phyloP scores from a whole-genome alignment of 1,139 yeast genomes.

The Lodderomyces pseudojiufengensis region DNA sequence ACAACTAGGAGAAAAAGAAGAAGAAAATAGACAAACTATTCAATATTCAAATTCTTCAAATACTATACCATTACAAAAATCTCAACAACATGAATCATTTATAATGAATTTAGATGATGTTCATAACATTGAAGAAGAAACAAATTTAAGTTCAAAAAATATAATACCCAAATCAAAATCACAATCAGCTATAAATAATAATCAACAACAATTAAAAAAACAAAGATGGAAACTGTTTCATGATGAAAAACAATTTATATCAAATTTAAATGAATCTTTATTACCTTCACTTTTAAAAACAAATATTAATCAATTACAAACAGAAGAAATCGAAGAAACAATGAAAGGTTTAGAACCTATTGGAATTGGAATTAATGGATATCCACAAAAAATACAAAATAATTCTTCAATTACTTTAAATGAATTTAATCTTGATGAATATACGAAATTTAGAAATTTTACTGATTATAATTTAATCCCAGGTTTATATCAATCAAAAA shows the following conservation, averaged over 20 bases:
- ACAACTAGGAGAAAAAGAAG: neutral
- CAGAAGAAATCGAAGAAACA: slow-evolving; percentile 14
- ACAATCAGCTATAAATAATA: neutral
- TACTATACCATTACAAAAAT: slow-evolving; percentile 5
- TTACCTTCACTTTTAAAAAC: slow-evolving; percentile 35
- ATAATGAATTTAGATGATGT: slow-evolving; percentile 10
- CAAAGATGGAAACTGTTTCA: slow-evolving; percentile 30
- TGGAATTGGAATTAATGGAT: slow-evolving; percentile 15
- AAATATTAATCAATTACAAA: slow-evolving; percentile 1
- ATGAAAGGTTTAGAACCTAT: slow-evolving; percentile 28
- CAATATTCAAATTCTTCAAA: slow-evolving; percentile 4
- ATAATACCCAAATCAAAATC: neutral
- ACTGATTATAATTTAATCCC: slow-evolving; percentile 12
- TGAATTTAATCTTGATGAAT: slow-evolving; percentile 7
- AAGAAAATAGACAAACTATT: neutral
- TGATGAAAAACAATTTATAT: slow-evolving; percentile 30
- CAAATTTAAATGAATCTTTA: slow-evolving; percentile 29
- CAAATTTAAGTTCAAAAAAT: neutral
- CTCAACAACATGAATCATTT: slow-evolving; percentile 4
- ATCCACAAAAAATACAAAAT: slow-evolving; percentile 18
- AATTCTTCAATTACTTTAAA: slow-evolving; percentile 1
- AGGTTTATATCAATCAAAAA: slow-evolving; percentile 14
- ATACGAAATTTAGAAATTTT: slow-evolving; percentile 7
- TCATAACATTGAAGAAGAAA: slow-evolving; percentile 1
- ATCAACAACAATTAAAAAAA: slow-evolving; percentile 14